phyloP scores from a whole-genome alignment of 2,329 filamentous ascomycete species.

The Annulohypoxylon truncatum region DNA sequence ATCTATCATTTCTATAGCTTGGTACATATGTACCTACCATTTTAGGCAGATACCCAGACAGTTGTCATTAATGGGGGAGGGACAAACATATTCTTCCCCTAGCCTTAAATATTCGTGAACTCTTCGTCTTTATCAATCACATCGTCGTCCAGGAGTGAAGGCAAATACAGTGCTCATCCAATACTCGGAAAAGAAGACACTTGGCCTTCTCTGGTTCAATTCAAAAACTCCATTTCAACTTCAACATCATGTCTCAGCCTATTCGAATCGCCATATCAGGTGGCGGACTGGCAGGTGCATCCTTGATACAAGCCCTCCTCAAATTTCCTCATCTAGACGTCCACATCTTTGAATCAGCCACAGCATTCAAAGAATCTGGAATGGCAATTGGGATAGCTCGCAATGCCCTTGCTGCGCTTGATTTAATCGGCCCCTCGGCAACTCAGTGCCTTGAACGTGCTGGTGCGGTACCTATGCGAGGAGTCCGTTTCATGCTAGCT shows the following conservation, averaged over 20 bases:
- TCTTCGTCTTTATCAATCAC: too few relatives aligned
- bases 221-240: too few relatives aligned
- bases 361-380: constrained; percentile 36
- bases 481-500: constrained; percentile 41
- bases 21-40: too few relatives aligned
- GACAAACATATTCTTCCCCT: too few relatives aligned
- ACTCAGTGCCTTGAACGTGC: constrained; percentile 37
- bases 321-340: constrained; percentile 36
- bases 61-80: too few relatives aligned
- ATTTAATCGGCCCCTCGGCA: constrained; percentile 38
- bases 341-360: constrained; percentile 41
- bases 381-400: constrained; percentile 40
- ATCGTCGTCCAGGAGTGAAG: too few relatives aligned
- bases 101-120: too few relatives aligned
- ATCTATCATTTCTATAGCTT: too few relatives aligned
- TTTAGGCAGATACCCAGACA: too few relatives aligned
- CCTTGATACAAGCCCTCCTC: constrained; percentile 32
- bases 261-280: constrained; percentile 38
- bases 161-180: too few relatives aligned
- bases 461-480: constrained; percentile 42
- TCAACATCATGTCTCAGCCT: constrained; percentile 22
- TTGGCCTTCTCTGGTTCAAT: too few relatives aligned
- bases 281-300: constrained; percentile 39
- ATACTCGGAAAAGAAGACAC: too few relatives aligned
- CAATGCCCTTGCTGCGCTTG: constrained; percentile 41